Percentiles rank a stretch among this genome's conserved stretches.
phyloP scores from a whole-genome alignment of 306 rosid species.

The Cucumis sativus region Cucumber_9930_V3 NC_026655.2:3800501-3801000 shows the following conservation, averaged over 20 bases:
- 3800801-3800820: conserved; percentile 62
- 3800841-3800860: conserved; percentile 66
- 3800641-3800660: neutral
- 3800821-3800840: conserved; percentile 65
- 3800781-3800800: conserved; percentile 78
- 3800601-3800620: too few relatives aligned
- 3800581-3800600: too few relatives aligned
- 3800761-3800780: conserved; percentile 17
- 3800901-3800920: neutral
- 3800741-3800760: conserved; percentile 33
- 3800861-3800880: conserved; percentile 96
- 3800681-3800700: neutral
- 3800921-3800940: too few relatives aligned
- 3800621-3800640: too few relatives aligned
- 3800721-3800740: neutral
- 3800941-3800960: too few relatives aligned
- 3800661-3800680: neutral
- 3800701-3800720: conserved; percentile 5
- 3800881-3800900: conserved; percentile 63
- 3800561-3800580: too few relatives aligned
- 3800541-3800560: too few relatives aligned
- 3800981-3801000: too few relatives aligned
- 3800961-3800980: too few relatives aligned
- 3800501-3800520: too few relatives aligned
- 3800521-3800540: too few relatives aligned